Percentiles rank a stretch among this genome's conserved stretches.
Conservation (phyloP, 2,329 filamentous ascomycete species). For the Mycosphaerella sp. region DNA sequence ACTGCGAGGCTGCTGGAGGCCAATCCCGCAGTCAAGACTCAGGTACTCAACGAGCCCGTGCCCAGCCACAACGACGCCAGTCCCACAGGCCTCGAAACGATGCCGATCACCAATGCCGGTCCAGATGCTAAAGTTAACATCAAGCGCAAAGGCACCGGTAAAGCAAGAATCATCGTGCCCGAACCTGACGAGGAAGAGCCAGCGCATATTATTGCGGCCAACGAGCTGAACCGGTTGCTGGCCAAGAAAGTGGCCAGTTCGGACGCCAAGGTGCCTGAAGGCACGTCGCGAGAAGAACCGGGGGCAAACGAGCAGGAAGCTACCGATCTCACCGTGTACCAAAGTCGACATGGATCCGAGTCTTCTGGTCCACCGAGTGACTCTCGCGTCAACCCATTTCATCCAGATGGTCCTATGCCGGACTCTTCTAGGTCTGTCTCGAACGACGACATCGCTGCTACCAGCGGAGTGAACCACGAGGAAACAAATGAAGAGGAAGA, state of each 20-base stretch:
- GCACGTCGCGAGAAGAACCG: too few species aligned
- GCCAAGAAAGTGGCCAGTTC: neutral
- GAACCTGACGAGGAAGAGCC: slow-evolving; percentile 20
- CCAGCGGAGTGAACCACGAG: neutral
- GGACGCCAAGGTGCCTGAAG: too few species aligned
- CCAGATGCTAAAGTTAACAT: slow-evolving; percentile 33
- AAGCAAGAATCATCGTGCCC: slow-evolving; percentile 24
- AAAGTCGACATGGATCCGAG: too few species aligned
- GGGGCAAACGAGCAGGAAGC: too few species aligned
- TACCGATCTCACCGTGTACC: too few species aligned
- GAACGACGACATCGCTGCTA: neutral
- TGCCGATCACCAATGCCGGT: slow-evolving; percentile 34
- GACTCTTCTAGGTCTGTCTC: neutral
- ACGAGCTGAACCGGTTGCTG: slow-evolving; percentile 6
- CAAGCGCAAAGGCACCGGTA: slow-evolving; percentile 26
- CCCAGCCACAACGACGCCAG: slow-evolving; percentile 9
- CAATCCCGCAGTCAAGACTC: neutral
- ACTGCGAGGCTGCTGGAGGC: slow-evolving; percentile 5
- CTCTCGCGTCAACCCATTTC: slow-evolving; percentile 12
- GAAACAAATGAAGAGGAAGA: neutral
- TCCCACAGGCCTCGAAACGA: slow-evolving; percentile 20
- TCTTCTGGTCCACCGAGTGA: too few species aligned
- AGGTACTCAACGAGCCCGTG: neutral
- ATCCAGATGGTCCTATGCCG: slow-evolving; percentile 15
- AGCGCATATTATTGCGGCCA: slow-evolving; percentile 3